phyloP scores from a whole-genome alignment of 768 basidiomycete species.

The Xerocomellus dryophilus region DNA sequence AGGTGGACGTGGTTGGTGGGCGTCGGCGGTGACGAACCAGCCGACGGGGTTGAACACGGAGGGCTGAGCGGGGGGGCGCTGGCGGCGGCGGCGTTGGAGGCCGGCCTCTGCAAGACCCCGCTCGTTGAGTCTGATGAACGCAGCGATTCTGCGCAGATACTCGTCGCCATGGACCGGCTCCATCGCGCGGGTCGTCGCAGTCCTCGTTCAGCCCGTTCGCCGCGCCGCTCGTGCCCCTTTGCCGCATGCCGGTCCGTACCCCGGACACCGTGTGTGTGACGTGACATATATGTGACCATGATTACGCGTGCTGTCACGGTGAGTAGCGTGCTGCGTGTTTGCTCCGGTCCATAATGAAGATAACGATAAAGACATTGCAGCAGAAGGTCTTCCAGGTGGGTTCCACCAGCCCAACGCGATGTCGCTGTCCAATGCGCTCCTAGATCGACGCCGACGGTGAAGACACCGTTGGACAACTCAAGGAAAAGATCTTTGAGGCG shows the following conservation, averaged over 20 bases:
- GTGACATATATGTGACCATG: slow-evolving; percentile 20
- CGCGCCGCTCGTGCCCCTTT: slow-evolving; percentile 22
- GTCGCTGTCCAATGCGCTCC: not conserved
- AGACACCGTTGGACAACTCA: slow-evolving; percentile 76
- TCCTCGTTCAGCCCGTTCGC: slow-evolving; percentile 11
- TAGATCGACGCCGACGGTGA: slow-evolving; percentile 75
- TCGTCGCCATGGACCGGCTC: slow-evolving; percentile 67
- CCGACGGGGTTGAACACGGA: slow-evolving; percentile 58
- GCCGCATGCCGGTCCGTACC: slow-evolving; percentile 22
- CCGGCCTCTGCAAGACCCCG: slow-evolving; percentile 66
- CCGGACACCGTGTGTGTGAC: slow-evolving; percentile 18
- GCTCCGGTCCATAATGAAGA: slow-evolving; percentile 61
- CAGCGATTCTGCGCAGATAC: slow-evolving; percentile 66
- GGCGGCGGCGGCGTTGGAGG: slow-evolving; percentile 47
- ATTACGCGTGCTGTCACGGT: slow-evolving; percentile 24
- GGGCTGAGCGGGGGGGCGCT: slow-evolving; percentile 29
- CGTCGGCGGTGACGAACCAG: slow-evolving; percentile 46
- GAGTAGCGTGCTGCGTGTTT: slow-evolving; percentile 5
- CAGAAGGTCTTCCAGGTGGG: slow-evolving; percentile 84
- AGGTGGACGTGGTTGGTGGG: slow-evolving; percentile 31
- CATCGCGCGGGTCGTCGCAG: slow-evolving; percentile 30
- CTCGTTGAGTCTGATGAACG: slow-evolving; percentile 73
- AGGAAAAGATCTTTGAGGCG: slow-evolving; percentile 73
- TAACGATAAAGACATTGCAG: slow-evolving; percentile 93
- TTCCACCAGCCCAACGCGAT: not conserved